phyloP scores from a whole-genome alignment of 2,329 filamentous ascomycete species.

The Aphanocladium album region DNA sequence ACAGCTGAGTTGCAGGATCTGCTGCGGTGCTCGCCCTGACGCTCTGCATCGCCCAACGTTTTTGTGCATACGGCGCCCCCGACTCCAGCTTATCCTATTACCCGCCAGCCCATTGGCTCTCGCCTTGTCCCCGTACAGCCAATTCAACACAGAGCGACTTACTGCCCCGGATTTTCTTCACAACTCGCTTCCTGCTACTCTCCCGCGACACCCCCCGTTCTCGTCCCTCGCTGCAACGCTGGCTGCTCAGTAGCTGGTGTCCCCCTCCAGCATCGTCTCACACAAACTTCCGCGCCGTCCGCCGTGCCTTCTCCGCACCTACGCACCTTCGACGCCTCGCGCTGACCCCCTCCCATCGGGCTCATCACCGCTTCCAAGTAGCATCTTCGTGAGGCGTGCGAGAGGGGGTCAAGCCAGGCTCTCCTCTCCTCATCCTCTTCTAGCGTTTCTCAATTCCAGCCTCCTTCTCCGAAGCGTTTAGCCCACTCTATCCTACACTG shows the following conservation, averaged over 20 bases:
- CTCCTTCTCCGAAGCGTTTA: neutral
- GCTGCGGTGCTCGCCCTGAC: neutral
- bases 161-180: neutral
- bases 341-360: neutral
- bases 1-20: neutral
- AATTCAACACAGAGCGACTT: neutral
- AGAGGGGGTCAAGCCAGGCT: constrained; percentile 9
- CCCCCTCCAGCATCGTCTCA: constrained; percentile 1
- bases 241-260: neutral
- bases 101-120: constrained; percentile 4
- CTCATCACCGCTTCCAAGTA: constrained; percentile 11
- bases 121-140: neutral
- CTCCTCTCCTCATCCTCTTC: constrained; percentile 12
- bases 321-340: constrained; percentile 8
- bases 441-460: neutral
- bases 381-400: constrained; percentile 1
- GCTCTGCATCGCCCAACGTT: neutral
- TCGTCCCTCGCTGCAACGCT: constrained; percentile 1
- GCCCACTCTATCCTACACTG: neutral
- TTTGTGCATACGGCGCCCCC: neutral
- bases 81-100: neutral
- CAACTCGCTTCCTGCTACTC: neutral
- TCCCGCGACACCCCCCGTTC: constrained; percentile 4
- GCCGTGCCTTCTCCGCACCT: constrained; percentile 4
- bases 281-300: neutral